phyloP scores from a whole-genome alignment of 306 rosid genomes.

The Cicer arietinum region DNA sequence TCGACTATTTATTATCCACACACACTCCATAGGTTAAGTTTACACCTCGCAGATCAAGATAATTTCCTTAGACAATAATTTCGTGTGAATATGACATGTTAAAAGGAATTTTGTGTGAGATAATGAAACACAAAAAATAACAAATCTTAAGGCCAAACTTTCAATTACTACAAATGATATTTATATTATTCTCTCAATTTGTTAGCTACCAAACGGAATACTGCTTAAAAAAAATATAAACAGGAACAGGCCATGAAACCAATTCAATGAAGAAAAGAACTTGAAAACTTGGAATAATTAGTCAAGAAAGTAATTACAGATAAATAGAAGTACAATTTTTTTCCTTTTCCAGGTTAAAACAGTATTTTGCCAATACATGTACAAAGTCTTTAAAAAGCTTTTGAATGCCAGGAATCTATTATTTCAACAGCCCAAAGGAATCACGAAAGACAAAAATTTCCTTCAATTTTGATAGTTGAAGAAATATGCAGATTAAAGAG shows the following conservation, averaged over 20 bases:
- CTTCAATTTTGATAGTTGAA: background rate
- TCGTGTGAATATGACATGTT: constrained; percentile 10
- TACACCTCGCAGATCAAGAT: constrained; percentile 13
- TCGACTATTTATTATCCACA: background rate
- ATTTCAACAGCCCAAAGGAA: too few relatives aligned
- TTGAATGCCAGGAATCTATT: too few relatives aligned
- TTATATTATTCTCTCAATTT: background rate
- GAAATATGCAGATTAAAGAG: background rate
- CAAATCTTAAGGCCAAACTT: background rate
- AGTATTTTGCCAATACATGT: too few relatives aligned
- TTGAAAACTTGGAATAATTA: background rate
- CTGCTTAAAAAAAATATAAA: constrained; percentile 8
- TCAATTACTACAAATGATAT: background rate
- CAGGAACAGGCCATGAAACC: background rate
- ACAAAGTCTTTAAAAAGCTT: too few relatives aligned
- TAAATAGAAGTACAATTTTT: background rate
- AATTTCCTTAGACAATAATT: constrained; percentile 10
- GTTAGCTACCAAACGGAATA: background rate
- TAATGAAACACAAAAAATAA: constrained; percentile 21
- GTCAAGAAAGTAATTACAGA: background rate
- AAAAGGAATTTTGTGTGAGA: constrained; percentile 11
- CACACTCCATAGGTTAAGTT: constrained; percentile 20
- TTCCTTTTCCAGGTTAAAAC: background rate
- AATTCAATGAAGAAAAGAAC: background rate
- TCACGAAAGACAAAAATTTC: too few relatives aligned